phyloP scores from a whole-genome alignment of 805 yeast species.

The Saccharomycopsis oosterbeekiorum region DNA sequence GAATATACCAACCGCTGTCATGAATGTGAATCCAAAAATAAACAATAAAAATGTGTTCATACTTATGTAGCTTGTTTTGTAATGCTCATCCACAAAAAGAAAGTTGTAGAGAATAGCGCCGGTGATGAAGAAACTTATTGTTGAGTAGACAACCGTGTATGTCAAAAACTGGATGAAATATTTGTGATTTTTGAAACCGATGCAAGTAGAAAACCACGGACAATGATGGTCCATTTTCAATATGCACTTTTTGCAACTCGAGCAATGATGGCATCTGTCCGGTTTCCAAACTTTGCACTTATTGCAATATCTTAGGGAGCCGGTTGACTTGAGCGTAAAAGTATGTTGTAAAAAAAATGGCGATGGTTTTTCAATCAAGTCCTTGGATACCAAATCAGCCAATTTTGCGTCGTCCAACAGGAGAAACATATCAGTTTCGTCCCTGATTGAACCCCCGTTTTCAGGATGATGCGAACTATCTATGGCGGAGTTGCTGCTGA shows the following conservation, averaged over 20 bases:
- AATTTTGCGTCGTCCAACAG: slow-evolving; percentile 12
- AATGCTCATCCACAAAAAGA: slow-evolving; percentile 31
- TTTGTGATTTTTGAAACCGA: slow-evolving; percentile 77
- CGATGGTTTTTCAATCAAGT: slow-evolving; percentile 20
- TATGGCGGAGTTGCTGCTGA: background rate
- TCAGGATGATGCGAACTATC: background rate
- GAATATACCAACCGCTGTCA: slow-evolving; percentile 49
- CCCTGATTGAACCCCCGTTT: background rate
- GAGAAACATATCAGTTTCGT: background rate
- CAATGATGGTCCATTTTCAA: slow-evolving; percentile 89
- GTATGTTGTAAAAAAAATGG: slow-evolving; percentile 29
- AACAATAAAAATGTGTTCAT: slow-evolving; percentile 53
- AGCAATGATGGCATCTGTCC: slow-evolving; percentile 80
- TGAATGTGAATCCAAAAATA: slow-evolving; percentile 42
- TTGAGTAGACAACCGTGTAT: slow-evolving; percentile 41
- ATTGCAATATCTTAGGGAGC: slow-evolving; percentile 43
- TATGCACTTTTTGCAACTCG: slow-evolving; percentile 63
- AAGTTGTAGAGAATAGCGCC: slow-evolving; percentile 38
- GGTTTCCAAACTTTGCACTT: slow-evolving; percentile 72
- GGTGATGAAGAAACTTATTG: slow-evolving; percentile 32
- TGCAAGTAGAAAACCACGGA: slow-evolving; percentile 89
- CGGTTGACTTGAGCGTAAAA: slow-evolving; percentile 29
- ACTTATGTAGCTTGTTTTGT: slow-evolving; percentile 36
- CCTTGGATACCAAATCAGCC: slow-evolving; percentile 4
- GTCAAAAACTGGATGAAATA: slow-evolving; percentile 64